These are phyloP conservation scores for Colletotrichum phormii DNA, from an alignment of 2,329 filamentous ascomycete species.

Conservation along the genomic window DNA sequence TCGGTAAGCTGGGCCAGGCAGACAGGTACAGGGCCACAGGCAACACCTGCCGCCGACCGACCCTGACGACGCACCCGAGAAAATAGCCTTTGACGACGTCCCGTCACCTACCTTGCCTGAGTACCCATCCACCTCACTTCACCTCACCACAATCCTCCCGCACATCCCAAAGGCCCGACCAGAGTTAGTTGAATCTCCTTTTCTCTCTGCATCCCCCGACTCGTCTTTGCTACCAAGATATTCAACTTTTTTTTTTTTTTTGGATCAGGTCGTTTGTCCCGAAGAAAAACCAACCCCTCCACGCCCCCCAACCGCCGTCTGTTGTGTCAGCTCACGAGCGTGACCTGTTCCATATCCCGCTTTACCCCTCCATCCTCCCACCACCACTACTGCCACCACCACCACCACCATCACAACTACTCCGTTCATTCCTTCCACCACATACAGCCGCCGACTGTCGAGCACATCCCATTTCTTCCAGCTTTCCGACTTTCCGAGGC, in stretches of 20 bases:
- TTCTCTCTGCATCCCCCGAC: not conserved
- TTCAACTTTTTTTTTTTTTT: constrained; percentile 5
- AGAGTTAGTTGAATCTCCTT: constrained; percentile 24
- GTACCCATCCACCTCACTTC: not conserved
- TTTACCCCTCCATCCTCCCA: constrained; percentile 35
- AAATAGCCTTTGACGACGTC: constrained; percentile 18
- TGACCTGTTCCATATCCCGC: constrained; percentile 31
- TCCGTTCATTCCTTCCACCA: not conserved
- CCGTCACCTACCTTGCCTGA: not conserved
- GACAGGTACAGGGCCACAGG: not conserved
- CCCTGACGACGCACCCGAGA: not conserved
- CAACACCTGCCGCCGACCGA: constrained; percentile 7
- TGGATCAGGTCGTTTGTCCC: constrained; percentile 5
- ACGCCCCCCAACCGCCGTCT: not conserved
- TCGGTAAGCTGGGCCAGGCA: not conserved
- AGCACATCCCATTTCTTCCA: not conserved
- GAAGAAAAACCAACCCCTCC: constrained; percentile 7
- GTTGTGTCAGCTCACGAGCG: constrained; percentile 20
- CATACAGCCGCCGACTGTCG: constrained; percentile 7
- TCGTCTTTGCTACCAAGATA: not conserved
- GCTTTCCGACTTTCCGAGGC: constrained; percentile 43
- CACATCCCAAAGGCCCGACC: constrained; percentile 19
- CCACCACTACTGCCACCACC: constrained; percentile 24
- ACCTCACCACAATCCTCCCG: constrained; percentile 1
- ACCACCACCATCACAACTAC: constrained; percentile 12